phyloP scores from a whole-genome alignment of 2,329 filamentous ascomycete genomes.

The Thielaviopsis ethacetica region DNA sequence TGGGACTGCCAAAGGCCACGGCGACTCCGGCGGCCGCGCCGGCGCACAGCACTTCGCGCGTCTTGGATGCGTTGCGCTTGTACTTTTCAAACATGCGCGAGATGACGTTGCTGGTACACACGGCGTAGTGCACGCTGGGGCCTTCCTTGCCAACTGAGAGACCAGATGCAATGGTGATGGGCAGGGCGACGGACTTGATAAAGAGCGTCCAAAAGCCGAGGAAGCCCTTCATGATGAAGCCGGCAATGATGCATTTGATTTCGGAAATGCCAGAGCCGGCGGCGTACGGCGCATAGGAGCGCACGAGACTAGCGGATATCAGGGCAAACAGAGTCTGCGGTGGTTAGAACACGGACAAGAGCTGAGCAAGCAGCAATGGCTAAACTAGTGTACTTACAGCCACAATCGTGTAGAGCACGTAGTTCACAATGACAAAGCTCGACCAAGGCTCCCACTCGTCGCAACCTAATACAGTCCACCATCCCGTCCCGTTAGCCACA shows the following conservation, averaged over 20 bases:
- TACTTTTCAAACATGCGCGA: constrained; percentile 89
- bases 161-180: constrained; percentile 83
- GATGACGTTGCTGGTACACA: constrained; percentile 93
- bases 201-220: constrained; percentile 78
- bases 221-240: constrained; percentile 98
- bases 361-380: background rate
- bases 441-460: constrained; percentile 84
- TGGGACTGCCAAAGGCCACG: constrained; percentile 93
- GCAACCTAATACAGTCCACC: constrained; percentile 39
- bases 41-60: constrained; percentile 83
- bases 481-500: background rate
- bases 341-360: constrained; percentile 10
- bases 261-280: constrained; percentile 94
- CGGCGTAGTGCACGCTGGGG: constrained; percentile 96
- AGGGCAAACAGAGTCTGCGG: constrained; percentile 59
- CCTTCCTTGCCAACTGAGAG: constrained; percentile 94
- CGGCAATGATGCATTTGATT: constrained; percentile 98
- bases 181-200: constrained; percentile 86
- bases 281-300: constrained; percentile 84
- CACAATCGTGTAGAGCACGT: constrained; percentile 74
- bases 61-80: constrained; percentile 79
- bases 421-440: constrained; percentile 60
- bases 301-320: constrained; percentile 69
- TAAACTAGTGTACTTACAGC: constrained; percentile 35
- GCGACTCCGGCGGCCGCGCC: constrained; percentile 90